phyloP scores from a whole-genome alignment of 2,329 filamentous ascomycete genomes.

The Colletotrichum sp. region DNA sequence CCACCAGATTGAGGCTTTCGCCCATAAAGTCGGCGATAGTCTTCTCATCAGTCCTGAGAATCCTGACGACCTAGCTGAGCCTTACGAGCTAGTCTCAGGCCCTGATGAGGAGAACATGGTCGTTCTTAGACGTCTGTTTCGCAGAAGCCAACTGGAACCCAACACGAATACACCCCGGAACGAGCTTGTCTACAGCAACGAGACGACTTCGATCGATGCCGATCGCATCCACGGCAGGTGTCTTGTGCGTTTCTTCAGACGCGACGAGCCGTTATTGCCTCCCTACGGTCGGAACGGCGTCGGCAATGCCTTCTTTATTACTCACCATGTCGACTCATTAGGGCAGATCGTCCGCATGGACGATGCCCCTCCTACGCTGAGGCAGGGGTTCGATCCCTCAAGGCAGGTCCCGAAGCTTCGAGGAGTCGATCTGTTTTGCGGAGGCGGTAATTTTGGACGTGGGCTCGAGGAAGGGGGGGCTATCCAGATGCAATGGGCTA shows the following conservation, averaged over 20 bases:
- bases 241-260: slow-evolving; percentile 59
- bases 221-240: slow-evolving; percentile 60
- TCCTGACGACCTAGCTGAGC: slow-evolving; percentile 52
- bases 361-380: slow-evolving; percentile 32
- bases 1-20: slow-evolving; percentile 43
- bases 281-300: slow-evolving; percentile 72
- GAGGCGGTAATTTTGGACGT: slow-evolving; percentile 78
- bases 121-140: slow-evolving; percentile 56
- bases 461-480: slow-evolving; percentile 76
- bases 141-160: slow-evolving; percentile 48
- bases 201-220: slow-evolving; percentile 40
- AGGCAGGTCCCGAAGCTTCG: slow-evolving; percentile 44
- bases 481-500: slow-evolving; percentile 68
- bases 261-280: slow-evolving; percentile 51
- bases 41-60: slow-evolving; percentile 51
- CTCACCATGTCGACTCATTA: slow-evolving; percentile 32
- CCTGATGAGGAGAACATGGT: slow-evolving; percentile 32
- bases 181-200: slow-evolving; percentile 62
- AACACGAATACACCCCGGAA: slow-evolving; percentile 49
- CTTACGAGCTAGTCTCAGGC: slow-evolving; percentile 59
- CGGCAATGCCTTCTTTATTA: slow-evolving; percentile 71
- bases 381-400: slow-evolving; percentile 61
- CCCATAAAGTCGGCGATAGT: slow-evolving; percentile 56
- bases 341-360: not conserved
- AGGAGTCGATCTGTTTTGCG: slow-evolving; percentile 78